These are phyloP conservation scores for Peniophora sp. DNA, from an alignment of 1,284 basidiomycete genomes.

Conservation along the genomic window DNA sequence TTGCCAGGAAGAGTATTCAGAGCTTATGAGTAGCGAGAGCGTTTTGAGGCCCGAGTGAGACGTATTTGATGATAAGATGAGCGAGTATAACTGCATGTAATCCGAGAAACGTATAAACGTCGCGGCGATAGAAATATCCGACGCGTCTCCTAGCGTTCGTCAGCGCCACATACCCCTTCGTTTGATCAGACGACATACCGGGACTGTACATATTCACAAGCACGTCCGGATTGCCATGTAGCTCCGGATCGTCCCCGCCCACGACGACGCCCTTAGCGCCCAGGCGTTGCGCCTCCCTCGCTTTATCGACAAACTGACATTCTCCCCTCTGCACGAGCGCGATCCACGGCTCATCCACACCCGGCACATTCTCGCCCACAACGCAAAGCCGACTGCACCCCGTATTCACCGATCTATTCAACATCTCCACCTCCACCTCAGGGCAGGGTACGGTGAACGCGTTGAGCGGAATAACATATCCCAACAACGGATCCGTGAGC, in stretches of 20 bases:
- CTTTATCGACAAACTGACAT: constrained; percentile 87
- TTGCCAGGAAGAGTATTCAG: constrained; percentile 74
- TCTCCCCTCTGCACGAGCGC: constrained; percentile 80
- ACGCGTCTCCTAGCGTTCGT: constrained; percentile 50
- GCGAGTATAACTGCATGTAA: constrained; percentile 47
- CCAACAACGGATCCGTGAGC: constrained; percentile 59
- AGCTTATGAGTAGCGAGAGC: constrained; percentile 67
- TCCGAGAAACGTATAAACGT: constrained; percentile 72
- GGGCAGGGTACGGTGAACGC: constrained; percentile 57
- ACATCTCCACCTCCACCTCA: constrained; percentile 9
- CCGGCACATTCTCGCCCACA: constrained; percentile 40
- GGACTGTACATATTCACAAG: constrained; percentile 88
- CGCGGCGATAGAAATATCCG: constrained; percentile 62
- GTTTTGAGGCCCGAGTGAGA: constrained; percentile 67
- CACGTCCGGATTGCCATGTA: constrained; percentile 65
- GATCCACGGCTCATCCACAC: constrained; percentile 67
- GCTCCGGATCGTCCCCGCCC: constrained; percentile 65
- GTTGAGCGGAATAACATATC: constrained; percentile 72
- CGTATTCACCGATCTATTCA: constrained; percentile 29
- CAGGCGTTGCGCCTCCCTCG: constrained; percentile 69
- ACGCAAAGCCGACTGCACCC: constrained; percentile 64
- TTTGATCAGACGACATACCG: constrained; percentile 34
- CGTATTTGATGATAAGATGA: constrained; percentile 66
- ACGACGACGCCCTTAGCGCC: constrained; percentile 88
- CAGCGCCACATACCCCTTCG: constrained; percentile 4